A percentile compares a stretch with the other conserved stretches of the same genome.
Conservation (phyloP, 2,329 filamentous ascomycete genomes). For the Pestalotiopsis sp. region DNA sequence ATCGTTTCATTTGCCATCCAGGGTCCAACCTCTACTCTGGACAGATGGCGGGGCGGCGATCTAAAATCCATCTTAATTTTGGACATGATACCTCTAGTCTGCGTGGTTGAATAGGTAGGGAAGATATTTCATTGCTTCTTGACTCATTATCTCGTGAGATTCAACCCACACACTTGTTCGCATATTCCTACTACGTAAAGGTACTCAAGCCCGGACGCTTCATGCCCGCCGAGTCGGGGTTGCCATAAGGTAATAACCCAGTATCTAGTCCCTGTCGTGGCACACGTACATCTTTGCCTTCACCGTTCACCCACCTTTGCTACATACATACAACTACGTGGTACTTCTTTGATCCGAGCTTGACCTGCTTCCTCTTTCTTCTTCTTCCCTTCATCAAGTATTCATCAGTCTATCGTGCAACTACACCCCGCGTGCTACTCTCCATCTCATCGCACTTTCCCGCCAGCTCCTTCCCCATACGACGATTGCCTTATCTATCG, state of each 20-base stretch:
- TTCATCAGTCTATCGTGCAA: not conserved
- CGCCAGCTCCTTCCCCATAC: not conserved
- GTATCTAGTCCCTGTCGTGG: not conserved
- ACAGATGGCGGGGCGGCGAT: not conserved
- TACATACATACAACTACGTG: not conserved
- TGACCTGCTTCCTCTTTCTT: not conserved
- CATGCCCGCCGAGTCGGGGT: not conserved
- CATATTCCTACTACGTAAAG: not conserved
- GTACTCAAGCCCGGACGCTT: not conserved
- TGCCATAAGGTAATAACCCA: not conserved
- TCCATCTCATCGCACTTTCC: not conserved
- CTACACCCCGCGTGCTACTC: not conserved
- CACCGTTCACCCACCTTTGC: not conserved
- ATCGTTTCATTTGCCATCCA: not conserved
- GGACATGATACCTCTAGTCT: not conserved
- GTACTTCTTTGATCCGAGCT: not conserved
- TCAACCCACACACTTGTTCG: not conserved
- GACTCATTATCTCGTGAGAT: conserved; percentile 8
- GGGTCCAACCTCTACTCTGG: not conserved
- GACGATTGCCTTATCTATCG: not conserved
- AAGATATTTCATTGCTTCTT: conserved; percentile 1
- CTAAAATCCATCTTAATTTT: not conserved
- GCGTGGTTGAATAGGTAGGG: not conserved
- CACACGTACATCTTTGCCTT: not conserved
- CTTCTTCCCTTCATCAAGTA: not conserved